phyloP scores from a whole-genome alignment of 306 rosid species.

The Lithocarpus polystachyus region DNA sequence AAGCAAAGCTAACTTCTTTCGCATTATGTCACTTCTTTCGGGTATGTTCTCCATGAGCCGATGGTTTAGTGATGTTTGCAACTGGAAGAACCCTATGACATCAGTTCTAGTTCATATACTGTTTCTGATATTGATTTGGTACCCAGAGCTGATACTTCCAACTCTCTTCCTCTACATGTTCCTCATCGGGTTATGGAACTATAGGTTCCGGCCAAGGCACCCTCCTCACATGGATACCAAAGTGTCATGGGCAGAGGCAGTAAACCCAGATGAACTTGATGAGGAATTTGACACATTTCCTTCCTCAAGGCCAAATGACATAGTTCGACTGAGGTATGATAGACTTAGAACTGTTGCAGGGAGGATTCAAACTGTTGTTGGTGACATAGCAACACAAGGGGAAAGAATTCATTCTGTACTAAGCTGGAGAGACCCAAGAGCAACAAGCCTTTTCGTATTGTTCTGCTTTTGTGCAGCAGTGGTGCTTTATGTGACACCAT shows the following conservation, averaged over 20 bases:
- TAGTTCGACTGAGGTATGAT: conserved; percentile 85
- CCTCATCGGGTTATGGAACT: conserved; percentile 94
- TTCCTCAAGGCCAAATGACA: conserved; percentile 55
- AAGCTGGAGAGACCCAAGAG: conserved; percentile 95
- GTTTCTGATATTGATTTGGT: conserved; percentile 70
- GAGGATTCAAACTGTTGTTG: conserved; percentile 88
- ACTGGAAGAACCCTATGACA: conserved; percentile 81
- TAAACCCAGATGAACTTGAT: conserved; percentile 80
- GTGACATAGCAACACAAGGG: conserved; percentile 95
- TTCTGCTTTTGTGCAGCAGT: conserved; percentile 73
- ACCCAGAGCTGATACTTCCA: conserved; percentile 89
- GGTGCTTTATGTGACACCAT: conserved; percentile 69
- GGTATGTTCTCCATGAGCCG: conserved; percentile 50
- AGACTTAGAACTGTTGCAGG: conserved; percentile 89
- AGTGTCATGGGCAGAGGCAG: conserved; percentile 88
- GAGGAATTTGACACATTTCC: conserved; percentile 98
- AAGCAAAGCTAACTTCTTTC: conserved; percentile 95
- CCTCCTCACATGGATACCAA: conserved; percentile 90
- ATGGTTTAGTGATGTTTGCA: conserved; percentile 79
- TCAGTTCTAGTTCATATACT: conserved; percentile 75
- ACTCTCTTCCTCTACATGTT: conserved; percentile 90
- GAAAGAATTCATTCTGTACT: conserved; percentile 81
- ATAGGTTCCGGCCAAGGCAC: conserved; percentile 60
- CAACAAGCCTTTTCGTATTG: conserved; percentile 66
- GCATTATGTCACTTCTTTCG: conserved; percentile 78